phyloP scores from a whole-genome alignment of 1,284 basidiomycete genomes.

The Flammula alnicola region DNA sequence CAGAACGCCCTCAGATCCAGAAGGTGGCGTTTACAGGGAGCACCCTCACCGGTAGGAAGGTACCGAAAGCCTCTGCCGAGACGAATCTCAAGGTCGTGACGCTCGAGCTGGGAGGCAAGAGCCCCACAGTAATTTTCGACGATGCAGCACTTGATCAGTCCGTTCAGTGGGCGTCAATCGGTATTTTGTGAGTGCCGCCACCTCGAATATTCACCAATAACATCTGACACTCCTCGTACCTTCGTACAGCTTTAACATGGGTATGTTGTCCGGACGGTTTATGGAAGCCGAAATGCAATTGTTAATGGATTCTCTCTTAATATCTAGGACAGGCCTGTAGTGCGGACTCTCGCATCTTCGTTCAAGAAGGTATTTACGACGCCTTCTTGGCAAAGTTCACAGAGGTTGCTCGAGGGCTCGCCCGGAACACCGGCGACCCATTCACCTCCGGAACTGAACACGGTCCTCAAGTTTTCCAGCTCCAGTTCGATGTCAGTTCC shows the following conservation, averaged over 20 bases:
- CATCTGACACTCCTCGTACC: constrained; percentile 29
- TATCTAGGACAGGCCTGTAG: constrained; percentile 83
- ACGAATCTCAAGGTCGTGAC: constrained; percentile 89
- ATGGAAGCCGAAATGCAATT: too few species aligned
- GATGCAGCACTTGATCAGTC: constrained; percentile 82
- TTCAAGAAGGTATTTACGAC: constrained; percentile 84
- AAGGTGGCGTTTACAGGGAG: constrained; percentile 79
- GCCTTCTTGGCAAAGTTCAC: constrained; percentile 66
- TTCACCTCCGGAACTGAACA: constrained; percentile 75
- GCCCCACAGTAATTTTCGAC: constrained; percentile 78
- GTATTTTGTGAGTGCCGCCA: constrained; percentile 66
- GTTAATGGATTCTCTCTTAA: too few species aligned
- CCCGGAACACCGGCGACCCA: constrained; percentile 71
- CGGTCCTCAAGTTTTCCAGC: constrained; percentile 85
- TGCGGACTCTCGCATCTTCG: constrained; percentile 86
- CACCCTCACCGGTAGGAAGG: constrained; percentile 81
- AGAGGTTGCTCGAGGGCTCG: constrained; percentile 53
- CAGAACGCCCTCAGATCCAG: constrained; percentile 64
- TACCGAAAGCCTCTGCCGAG: constrained; percentile 82
- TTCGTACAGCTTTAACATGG: constrained; percentile 42
- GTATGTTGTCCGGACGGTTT: constrained; percentile 12
- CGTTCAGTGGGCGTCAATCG: constrained; percentile 79
- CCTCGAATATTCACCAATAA: neutral
- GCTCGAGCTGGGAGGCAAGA: constrained; percentile 91
- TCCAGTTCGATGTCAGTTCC: constrained; percentile 62